Base-by-base conservation (phyloP, 306 rosid genomes). In the Pyrus bretschneideri region DNA sequence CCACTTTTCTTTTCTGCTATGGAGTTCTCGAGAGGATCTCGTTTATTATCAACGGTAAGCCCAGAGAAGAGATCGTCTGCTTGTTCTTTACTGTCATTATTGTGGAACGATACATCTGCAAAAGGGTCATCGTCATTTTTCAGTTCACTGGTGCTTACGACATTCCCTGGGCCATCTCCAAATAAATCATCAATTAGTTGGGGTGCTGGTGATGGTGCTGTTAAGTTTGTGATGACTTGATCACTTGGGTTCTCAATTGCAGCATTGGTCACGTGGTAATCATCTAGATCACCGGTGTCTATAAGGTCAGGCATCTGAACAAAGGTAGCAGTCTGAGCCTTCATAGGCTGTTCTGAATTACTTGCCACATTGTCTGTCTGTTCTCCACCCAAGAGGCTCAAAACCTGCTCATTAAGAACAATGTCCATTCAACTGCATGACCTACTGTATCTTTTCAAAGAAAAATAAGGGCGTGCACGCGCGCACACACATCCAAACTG, bases 51-150 rank as follows among this genome's bases (percentile, higher is more conserved):
- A 77, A 95, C 60, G n/a, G 82, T 74, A 89, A 89, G 85, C 84
- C 98, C 98, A 75, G 93, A 89, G 79, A 96, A 96, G 51, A 96
- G 83, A 83, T 91, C 98, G 83, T 86, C 90, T 22, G 85, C 79
- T 11, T 80, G 85, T 71, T 84, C 96, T 82, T 78, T 88, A 67
- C 78, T 81, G 59, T 87, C 97, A 55, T 71, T 77, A 64, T 89
- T 62, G 75, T 89, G 98, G 77, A 96, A 96, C 8, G 89, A 87
- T n/a, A 96, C 98, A 88, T 91, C 99, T 18, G 93, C 93, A 55
- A 96, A 96, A 69, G 98, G 99, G 73, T 95, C 99, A 27, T 91
- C 97, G 9, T 88, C 93, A 67, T 76, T 89, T 78, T 85, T 88
- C 22, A 54, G 82, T 72, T 88, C 93, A 60, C 75, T 80, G 66